Base-by-base conservation (phyloP, 1,284 basidiomycete genomes). In the Ustilago loliicola region DNA sequence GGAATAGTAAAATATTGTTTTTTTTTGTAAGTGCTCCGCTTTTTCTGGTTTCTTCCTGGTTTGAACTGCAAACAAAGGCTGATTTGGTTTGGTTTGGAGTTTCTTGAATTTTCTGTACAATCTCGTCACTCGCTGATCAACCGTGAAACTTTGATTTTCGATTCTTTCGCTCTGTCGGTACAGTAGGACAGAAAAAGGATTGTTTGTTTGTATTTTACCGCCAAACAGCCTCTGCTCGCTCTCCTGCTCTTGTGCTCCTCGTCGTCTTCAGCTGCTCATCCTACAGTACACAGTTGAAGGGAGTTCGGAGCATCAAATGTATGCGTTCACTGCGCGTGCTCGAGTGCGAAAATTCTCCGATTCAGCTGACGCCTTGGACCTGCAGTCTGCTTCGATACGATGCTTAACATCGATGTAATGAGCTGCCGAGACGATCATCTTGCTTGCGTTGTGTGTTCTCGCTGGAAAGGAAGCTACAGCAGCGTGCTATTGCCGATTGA, bases 261-360 rank as follows among this genome's bases (percentile, higher is more conserved):
- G n/a, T 47, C 48, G 8, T 36, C 51, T 7, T 8, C 38, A 6
- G 21, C 38, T 25, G 7, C 34, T 42, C 54, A 25, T 27, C 54
- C 40, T 15, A 56, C 54, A 30, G 40, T 15, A 56, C 54, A 30
- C 36, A 40, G 54, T 29, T 4, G 13, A 19, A 29, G 10, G 25
- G 23, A 17, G 19, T 1, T 42, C 55, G 55, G 36, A 51, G 25
- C 11, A 38, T 55, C 32, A 29, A 29, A 15, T 45, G 25, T 9
- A 59, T 54, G 40, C 32, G 51, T 54, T 66, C 64, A 66, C 56
- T 47, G 50, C 30, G 50, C 56, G 42, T 50, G 34, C 32, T 34
- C 29, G 1, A 38, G 9, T 27, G 54, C 54, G 21, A 56, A 50
- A 60, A 38, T 60, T 50, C 30, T 34, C 32, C 57, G 29, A 6